phyloP scores from a whole-genome alignment of 305 asterid genomes.

The Euphrasia arctica region DNA sequence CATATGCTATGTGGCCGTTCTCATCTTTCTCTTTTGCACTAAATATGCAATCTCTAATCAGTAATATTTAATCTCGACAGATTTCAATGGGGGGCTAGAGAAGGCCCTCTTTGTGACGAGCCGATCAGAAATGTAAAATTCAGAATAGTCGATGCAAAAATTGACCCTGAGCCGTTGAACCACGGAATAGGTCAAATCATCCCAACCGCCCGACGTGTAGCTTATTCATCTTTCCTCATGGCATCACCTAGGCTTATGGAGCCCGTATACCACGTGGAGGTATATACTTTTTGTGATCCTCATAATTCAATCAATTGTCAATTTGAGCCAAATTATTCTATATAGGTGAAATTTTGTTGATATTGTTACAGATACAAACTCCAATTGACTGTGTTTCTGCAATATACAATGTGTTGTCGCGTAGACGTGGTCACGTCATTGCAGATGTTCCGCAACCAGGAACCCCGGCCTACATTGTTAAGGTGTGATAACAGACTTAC shows the following conservation, averaged over 20 bases:
- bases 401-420: conserved; percentile 81
- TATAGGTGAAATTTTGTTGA: conserved; percentile 26
- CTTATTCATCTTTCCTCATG: conserved; percentile 96
- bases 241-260: conserved; percentile 98
- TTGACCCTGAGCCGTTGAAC: conserved; percentile 92
- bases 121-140: conserved; percentile 95
- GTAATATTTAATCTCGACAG: conserved; percentile 43
- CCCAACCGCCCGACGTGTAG: conserved; percentile 97
- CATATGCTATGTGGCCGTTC: conserved; percentile 18
- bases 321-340: conserved; percentile 18
- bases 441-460: conserved; percentile 98
- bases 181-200: conserved; percentile 97
- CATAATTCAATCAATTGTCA: background rate
- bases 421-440: conserved; percentile 97
- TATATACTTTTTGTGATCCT: conserved; percentile 25
- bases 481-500: conserved; percentile 46
- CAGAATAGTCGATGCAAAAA: conserved; percentile 93
- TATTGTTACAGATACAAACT: conserved; percentile 76
- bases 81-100: conserved; percentile 99
- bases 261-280: conserved; percentile 95
- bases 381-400: conserved; percentile 98
- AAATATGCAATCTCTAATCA: background rate
- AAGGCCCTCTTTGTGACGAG: conserved; percentile 98
- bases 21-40: conserved; percentile 12
- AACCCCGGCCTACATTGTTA: conserved; percentile 92